phyloP scores from a whole-genome alignment of 352 stramenopile species.

The Phytophthora ramorum region DNA sequence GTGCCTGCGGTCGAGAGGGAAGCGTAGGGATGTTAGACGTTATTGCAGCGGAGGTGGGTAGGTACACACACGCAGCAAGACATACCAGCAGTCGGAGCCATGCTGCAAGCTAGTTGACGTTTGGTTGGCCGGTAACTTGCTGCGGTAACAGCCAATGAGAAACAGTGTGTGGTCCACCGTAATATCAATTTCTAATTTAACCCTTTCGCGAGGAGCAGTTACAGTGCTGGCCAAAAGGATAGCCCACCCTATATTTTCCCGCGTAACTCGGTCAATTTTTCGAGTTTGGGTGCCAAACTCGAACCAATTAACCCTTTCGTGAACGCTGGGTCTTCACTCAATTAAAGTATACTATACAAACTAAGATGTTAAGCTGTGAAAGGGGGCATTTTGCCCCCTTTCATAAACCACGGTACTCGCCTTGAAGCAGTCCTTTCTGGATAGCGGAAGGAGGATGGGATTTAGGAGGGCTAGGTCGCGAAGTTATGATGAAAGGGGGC shows the following conservation, averaged over 20 bases:
- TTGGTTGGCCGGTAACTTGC: slow-evolving; percentile 24
- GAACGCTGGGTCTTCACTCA: background rate
- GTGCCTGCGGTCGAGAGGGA: slow-evolving; percentile 48
- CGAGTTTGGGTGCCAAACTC: no score
- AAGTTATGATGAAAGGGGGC: background rate
- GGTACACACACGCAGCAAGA: background rate
- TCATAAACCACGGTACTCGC: slow-evolving; percentile 6
- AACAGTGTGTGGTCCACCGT: slow-evolving; percentile 3
- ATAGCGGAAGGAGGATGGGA: background rate
- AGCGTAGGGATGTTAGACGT: background rate
- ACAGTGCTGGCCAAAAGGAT: no score
- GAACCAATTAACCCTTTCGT: slow-evolving; percentile 8
- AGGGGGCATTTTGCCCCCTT: background rate
- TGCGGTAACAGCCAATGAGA: background rate
- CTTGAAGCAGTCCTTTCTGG: background rate
- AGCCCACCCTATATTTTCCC: no score
- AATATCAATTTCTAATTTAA: background rate
- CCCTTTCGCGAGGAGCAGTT: no score
- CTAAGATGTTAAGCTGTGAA: background rate
- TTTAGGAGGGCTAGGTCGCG: background rate
- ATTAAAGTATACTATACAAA: slow-evolving; percentile 1
- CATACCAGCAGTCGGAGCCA: slow-evolving; percentile 63
- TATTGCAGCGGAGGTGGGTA: background rate
- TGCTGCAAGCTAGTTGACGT: slow-evolving; percentile 19
- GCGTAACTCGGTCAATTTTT: no score